A percentile compares a stretch with the other conserved stretches of the same genome.
phyloP scores from a whole-genome alignment of 306 rosid genomes.

The Purshia tridentata region DNA sequence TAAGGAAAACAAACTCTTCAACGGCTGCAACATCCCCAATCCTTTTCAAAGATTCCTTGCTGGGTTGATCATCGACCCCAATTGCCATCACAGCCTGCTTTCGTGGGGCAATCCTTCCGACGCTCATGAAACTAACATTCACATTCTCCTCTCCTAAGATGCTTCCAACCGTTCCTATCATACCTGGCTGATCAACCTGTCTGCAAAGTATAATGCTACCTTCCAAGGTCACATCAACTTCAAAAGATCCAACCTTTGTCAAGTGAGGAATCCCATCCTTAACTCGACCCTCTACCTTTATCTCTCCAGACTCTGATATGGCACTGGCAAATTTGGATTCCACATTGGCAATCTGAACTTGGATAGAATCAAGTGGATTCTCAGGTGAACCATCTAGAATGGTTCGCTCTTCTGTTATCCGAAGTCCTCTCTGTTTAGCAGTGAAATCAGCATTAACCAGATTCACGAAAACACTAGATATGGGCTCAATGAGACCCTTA shows the following conservation, averaged over 20 bases:
- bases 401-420: conserved; percentile 80
- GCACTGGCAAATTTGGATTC: conserved; percentile 93
- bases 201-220: conserved; percentile 89
- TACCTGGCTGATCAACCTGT: conserved; percentile 98
- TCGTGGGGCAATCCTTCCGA: conserved; percentile 95
- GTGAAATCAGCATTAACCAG: conserved; percentile 97
- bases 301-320: conserved; percentile 83
- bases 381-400: conserved; percentile 88
- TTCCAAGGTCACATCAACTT: conserved; percentile 94
- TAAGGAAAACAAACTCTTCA: conserved; percentile 89
- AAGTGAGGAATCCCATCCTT: conserved; percentile 91
- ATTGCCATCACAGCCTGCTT: conserved; percentile 99
- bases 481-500: conserved; percentile 96
- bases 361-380: conserved; percentile 72
- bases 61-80: conserved; percentile 89
- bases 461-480: conserved; percentile 84
- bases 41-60: conserved; percentile 68
- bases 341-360: conserved; percentile 93
- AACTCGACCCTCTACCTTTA: conserved; percentile 82
- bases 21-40: conserved; percentile 84
- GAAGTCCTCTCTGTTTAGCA: conserved; percentile 90
- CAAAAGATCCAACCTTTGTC: conserved; percentile 93
- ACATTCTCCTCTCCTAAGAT: conserved; percentile 87
- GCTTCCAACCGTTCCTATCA: conserved; percentile 89
- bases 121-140: conserved; percentile 98